Percentiles rank a stretch among this genome's conserved stretches.
phyloP scores from a whole-genome alignment of 768 basidiomycete genomes.

The Macrolepiota dolichaula region DNA sequence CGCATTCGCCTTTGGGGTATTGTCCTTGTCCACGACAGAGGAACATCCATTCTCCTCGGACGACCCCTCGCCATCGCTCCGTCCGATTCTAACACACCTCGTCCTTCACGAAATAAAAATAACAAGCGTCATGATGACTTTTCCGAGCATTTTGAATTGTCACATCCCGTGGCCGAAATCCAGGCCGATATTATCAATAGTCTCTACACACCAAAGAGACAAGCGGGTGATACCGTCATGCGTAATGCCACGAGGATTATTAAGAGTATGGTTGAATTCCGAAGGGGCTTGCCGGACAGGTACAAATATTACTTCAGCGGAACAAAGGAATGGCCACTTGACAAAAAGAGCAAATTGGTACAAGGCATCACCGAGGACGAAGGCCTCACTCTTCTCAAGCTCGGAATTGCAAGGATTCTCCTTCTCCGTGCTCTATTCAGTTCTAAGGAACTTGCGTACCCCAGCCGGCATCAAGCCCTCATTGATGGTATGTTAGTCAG shows the following conservation, averaged over 20 bases:
- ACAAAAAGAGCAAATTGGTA: constrained; percentile 63
- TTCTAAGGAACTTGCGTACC: constrained; percentile 65
- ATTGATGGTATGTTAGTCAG: constrained; percentile 60
- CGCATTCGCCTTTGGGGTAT: constrained; percentile 85
- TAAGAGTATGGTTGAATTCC: constrained; percentile 70
- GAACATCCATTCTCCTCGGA: constrained; percentile 83
- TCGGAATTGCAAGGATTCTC: constrained; percentile 78
- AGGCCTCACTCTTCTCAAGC: constrained; percentile 78
- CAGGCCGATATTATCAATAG: constrained; percentile 90
- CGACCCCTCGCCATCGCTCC: constrained; percentile 82
- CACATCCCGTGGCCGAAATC: constrained; percentile 74
- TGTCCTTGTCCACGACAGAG: constrained; percentile 83
- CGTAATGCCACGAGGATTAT: constrained; percentile 77
- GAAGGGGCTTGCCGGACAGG: constrained; percentile 62
- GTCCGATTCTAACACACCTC: constrained; percentile 80
- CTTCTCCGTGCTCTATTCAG: constrained; percentile 78
- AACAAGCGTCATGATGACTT: constrained; percentile 39
- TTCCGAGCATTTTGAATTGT: constrained; percentile 78
- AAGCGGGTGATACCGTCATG: constrained; percentile 67
- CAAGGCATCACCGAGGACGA: constrained; percentile 76
- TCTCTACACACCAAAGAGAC: constrained; percentile 73
- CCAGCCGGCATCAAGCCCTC: constrained; percentile 65
- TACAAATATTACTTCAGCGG: constrained; percentile 79
- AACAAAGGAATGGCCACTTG: constrained; percentile 69
- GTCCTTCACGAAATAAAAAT: constrained; percentile 46